Conservation (phyloP, 805 yeast genomes). For the Candida palmyrensis region DNA sequence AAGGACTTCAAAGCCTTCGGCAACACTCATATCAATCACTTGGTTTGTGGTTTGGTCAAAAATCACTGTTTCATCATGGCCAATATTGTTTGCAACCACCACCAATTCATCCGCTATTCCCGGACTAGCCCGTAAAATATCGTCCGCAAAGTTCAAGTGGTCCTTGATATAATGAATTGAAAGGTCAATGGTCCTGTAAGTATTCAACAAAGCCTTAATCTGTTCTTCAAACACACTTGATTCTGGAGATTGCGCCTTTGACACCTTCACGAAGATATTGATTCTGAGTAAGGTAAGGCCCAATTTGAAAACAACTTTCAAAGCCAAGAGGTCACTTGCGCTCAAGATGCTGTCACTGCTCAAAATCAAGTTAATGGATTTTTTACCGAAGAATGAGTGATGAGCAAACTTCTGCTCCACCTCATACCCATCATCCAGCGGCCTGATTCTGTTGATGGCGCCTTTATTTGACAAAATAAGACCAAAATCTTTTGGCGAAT, state of each 20-base stretch:
- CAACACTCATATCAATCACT: slow-evolving; percentile 16
- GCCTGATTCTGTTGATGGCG: too few species aligned
- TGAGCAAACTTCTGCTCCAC: slow-evolving; percentile 3
- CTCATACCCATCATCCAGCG: slow-evolving; percentile 3
- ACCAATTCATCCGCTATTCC: slow-evolving; percentile 17
- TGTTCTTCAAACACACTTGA: slow-evolving; percentile 13
- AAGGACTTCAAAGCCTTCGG: slow-evolving; percentile 21
- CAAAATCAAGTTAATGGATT: slow-evolving; percentile 21
- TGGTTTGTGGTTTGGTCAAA: slow-evolving; percentile 18
- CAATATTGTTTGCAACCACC: slow-evolving; percentile 18
- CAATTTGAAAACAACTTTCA: slow-evolving; percentile 22
- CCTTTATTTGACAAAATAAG: slow-evolving; percentile 21
- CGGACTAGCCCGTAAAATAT: slow-evolving; percentile 7
- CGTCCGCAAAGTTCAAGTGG: slow-evolving; percentile 8
- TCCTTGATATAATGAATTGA: slow-evolving; percentile 13
- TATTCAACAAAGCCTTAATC: slow-evolving; percentile 7
- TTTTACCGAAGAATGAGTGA: slow-evolving; percentile 9
- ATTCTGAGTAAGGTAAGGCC: slow-evolving; percentile 10
- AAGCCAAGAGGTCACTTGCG: slow-evolving; percentile 27
- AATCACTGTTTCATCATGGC: slow-evolving; percentile 7
- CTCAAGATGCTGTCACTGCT: slow-evolving; percentile 29
- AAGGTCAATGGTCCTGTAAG: slow-evolving; percentile 9
- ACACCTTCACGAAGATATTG: slow-evolving; percentile 16
- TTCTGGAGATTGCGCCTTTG: slow-evolving; percentile 6
- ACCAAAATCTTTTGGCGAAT: slow-evolving; percentile 25